A percentile compares a stretch with the other conserved stretches of the same genome.
Conservation (phyloP, 345 rosid species). For the Carallia pectinifolia region DNA sequence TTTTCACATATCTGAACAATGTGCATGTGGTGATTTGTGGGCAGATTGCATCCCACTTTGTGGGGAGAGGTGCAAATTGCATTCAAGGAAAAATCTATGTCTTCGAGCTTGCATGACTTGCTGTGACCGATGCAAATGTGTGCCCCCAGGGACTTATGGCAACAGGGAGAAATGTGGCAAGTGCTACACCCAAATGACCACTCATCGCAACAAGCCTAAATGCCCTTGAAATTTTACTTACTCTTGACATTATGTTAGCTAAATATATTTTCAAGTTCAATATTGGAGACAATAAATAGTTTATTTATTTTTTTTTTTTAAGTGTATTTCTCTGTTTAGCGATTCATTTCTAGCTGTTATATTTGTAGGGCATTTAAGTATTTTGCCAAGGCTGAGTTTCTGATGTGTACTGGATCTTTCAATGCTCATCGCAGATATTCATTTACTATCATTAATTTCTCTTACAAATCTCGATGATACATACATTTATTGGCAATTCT, state of each 20-base stretch:
- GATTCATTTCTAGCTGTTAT: slow-evolving; percentile 4
- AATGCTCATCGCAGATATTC: slow-evolving; percentile 12
- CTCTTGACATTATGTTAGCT: slow-evolving; percentile 2
- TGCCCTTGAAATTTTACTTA: slow-evolving; percentile 52
- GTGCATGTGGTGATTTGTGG: background rate
- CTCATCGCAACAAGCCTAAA: slow-evolving; percentile 54
- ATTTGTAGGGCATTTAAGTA: background rate
- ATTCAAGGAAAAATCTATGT: slow-evolving; percentile 68
- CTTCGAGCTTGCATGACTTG: slow-evolving; percentile 82
- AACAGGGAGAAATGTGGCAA: slow-evolving; percentile 78
- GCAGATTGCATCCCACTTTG: slow-evolving; percentile 77
- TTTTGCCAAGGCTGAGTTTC: background rate
- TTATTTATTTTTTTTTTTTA: too few species aligned
- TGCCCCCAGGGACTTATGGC: slow-evolving; percentile 92
- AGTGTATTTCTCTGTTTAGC: background rate
- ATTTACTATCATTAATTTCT: background rate
- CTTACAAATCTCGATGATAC: background rate
- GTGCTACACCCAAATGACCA: slow-evolving; percentile 85
- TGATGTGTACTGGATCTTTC: background rate
- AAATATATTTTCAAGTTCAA: background rate
- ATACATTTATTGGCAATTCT: background rate
- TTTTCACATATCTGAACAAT: background rate
- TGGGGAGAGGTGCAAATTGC: slow-evolving; percentile 62
- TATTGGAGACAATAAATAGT: background rate
- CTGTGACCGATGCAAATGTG: slow-evolving; percentile 89